These are phyloP conservation scores for Croton laevigatus DNA, from an alignment of 441 rosid species.

Conservation along the genomic window DNA sequence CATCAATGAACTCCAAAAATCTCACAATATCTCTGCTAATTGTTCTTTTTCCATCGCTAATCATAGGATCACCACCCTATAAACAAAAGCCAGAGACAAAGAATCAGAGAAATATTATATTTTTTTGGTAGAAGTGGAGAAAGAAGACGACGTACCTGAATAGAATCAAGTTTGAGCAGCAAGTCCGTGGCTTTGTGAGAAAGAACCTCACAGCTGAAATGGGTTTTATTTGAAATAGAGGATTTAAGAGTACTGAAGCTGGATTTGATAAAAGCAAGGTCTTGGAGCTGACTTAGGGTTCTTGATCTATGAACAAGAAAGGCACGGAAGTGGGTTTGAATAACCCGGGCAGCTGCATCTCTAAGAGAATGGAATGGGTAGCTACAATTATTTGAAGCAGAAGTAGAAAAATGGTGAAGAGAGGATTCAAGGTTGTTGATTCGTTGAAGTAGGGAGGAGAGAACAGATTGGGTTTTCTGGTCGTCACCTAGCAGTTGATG, in stretches of 20 bases:
- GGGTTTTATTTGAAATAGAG: constrained; percentile 48
- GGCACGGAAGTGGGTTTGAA: constrained; percentile 75
- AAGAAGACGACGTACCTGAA: constrained; percentile 49
- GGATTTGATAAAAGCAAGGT: constrained; percentile 68
- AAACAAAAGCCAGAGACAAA: constrained; percentile 21
- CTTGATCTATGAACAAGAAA: constrained; percentile 77
- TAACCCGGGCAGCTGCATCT: constrained; percentile 81
- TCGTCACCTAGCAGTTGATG: constrained; percentile 17
- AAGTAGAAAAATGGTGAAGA: constrained; percentile 37
- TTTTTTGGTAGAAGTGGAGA: neutral
- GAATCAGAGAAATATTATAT: neutral
- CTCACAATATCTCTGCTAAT: constrained; percentile 60
- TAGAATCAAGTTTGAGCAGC: constrained; percentile 67
- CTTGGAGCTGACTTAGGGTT: constrained; percentile 72
- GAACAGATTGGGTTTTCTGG: constrained; percentile 26
- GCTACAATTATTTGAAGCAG: constrained; percentile 18
- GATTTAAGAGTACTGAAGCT: constrained; percentile 57
- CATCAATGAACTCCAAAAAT: constrained; percentile 63
- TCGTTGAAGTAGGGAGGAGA: constrained; percentile 65
- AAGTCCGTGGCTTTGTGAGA: constrained; percentile 59
- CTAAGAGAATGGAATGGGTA: constrained; percentile 36
- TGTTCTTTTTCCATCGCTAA: constrained; percentile 72
- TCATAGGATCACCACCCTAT: constrained; percentile 73
- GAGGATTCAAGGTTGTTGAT: constrained; percentile 71
- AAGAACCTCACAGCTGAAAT: constrained; percentile 37